These are phyloP conservation scores for Lachnellula arida DNA, from an alignment of 2,329 filamentous ascomycete genomes.

Conservation along the genomic window DNA sequence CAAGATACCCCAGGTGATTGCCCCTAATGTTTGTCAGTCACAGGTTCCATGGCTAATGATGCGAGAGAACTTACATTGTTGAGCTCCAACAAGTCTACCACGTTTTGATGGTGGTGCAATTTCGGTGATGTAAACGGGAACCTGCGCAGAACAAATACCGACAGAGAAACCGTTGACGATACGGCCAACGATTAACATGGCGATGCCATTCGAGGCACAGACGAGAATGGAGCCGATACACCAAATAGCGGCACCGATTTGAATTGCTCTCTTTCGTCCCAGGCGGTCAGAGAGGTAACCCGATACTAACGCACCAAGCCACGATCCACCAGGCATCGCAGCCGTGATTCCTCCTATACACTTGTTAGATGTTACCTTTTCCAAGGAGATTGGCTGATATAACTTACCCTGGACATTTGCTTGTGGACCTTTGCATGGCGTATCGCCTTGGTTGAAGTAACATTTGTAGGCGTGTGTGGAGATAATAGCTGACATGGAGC, in stretches of 20 bases:
- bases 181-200: conserved; percentile 49
- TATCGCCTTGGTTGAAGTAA: conserved; percentile 44
- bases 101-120: conserved; percentile 54
- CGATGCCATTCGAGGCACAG: conserved; percentile 50
- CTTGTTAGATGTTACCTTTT: background rate
- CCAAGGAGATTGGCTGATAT: conserved; percentile 25
- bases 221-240: conserved; percentile 57
- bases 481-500: conserved; percentile 54
- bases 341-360: conserved; percentile 61
- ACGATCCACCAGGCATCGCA: conserved; percentile 67
- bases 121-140: conserved; percentile 65
- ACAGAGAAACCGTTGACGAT: conserved; percentile 62
- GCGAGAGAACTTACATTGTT: conserved; percentile 49
- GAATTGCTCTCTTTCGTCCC: conserved; percentile 45
- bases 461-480: conserved; percentile 46
- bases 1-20: conserved; percentile 64
- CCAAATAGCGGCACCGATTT: conserved; percentile 44
- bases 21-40: conserved; percentile 15
- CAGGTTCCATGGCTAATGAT: background rate
- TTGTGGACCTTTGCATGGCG: conserved; percentile 50
- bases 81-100: conserved; percentile 63
- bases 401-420: conserved; percentile 24
- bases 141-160: conserved; percentile 58
- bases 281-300: conserved; percentile 54
- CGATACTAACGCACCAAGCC: conserved; percentile 57